Percentiles rank a stretch among this genome's conserved stretches.
Evolutionary conservation across 2,329 filamentous ascomycete species (phyloP).

Genomic region (Colletotrichum godetiae): DNA sequence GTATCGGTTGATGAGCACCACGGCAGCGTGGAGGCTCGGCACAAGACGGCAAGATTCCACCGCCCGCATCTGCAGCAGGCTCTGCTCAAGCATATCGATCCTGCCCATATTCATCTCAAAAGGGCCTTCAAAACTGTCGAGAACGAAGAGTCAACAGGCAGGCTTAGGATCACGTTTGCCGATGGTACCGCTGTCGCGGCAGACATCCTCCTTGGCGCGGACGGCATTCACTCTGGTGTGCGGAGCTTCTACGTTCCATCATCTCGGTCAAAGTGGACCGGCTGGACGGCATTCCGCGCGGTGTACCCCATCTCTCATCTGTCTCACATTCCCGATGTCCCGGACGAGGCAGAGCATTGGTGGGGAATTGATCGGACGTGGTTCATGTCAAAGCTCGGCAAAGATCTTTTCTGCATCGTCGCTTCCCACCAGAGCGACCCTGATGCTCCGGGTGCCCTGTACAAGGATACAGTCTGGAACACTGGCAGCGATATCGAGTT

Average conservation of each 20-base stretch:
- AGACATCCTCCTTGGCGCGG: constrained; percentile 62
- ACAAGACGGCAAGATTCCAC: constrained; percentile 58
- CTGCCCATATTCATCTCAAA: constrained; percentile 52
- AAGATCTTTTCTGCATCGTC: constrained; percentile 55
- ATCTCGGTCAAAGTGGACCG: constrained; percentile 53
- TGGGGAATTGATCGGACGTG: constrained; percentile 55
- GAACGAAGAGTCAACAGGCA: constrained; percentile 40
- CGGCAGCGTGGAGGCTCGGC: constrained; percentile 48
- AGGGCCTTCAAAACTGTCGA: constrained; percentile 53
- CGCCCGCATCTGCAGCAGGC: constrained; percentile 61
- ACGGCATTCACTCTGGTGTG: constrained; percentile 63
- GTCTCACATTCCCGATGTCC: constrained; percentile 50
- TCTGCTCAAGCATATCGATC: constrained; percentile 56
- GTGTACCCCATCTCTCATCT: constrained; percentile 55
- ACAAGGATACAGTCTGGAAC: constrained; percentile 50
- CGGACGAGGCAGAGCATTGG: constrained; percentile 55
- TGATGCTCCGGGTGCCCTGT: constrained; percentile 43
- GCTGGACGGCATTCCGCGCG: constrained; percentile 56
- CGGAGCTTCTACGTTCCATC: constrained; percentile 55
- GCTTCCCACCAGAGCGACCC: constrained; percentile 52
- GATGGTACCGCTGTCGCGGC: constrained; percentile 56
- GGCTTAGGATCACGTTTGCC: constrained; percentile 54
- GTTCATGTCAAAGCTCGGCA: constrained; percentile 55
- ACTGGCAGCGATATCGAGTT: constrained; percentile 48
- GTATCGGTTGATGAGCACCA: constrained; percentile 55